A percentile compares a stretch with the other conserved stretches of the same genome.
phyloP scores from a whole-genome alignment of 352 stramenopile species.

The Globisporangium radiosum region DNA sequence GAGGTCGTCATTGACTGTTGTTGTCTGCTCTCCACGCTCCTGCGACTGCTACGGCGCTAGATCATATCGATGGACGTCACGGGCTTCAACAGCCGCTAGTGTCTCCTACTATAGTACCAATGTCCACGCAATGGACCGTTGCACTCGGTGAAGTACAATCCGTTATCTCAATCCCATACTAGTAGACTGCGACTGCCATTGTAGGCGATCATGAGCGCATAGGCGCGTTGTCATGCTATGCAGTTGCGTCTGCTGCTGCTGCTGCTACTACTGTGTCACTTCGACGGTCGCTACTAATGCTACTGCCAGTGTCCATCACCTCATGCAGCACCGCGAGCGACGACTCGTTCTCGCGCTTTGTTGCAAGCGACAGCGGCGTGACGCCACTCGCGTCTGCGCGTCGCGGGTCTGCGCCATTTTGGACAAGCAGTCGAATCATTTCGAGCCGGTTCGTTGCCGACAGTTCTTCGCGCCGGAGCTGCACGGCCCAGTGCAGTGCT shows the following conservation, averaged over 20 bases:
- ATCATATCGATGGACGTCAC: constrained; percentile 71
- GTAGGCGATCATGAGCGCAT: too few species aligned
- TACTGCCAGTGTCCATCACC: constrained; percentile 21
- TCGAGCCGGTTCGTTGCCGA: constrained; percentile 55
- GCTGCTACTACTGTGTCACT: constrained; percentile 8
- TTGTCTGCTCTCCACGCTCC: too few species aligned
- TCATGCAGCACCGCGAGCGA: constrained; percentile 54
- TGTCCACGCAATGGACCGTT: too few species aligned
- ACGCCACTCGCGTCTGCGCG: constrained; percentile 37
- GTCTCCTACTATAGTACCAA: too few species aligned
- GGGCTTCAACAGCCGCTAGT: constrained; percentile 64
- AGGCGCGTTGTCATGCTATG: too few species aligned
- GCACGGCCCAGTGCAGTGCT: constrained; percentile 75
- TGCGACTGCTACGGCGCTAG: constrained; percentile 10
- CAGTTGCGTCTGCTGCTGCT: constrained; percentile 7
- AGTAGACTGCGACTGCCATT: too few species aligned
- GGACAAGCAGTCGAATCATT: constrained; percentile 61
- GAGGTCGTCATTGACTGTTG: too few species aligned
- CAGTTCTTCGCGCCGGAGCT: constrained; percentile 71
- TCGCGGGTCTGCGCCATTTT: constrained; percentile 43
- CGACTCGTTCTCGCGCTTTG: constrained; percentile 57
- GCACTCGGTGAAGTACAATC: too few species aligned
- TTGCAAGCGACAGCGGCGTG: constrained; percentile 58
- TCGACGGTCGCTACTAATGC: constrained; percentile 2
- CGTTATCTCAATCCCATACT: too few species aligned